Evolutionary conservation across 306 rosid genomes (phyloP).

Genomic region (Chamaecrista fasciculata): DNA sequence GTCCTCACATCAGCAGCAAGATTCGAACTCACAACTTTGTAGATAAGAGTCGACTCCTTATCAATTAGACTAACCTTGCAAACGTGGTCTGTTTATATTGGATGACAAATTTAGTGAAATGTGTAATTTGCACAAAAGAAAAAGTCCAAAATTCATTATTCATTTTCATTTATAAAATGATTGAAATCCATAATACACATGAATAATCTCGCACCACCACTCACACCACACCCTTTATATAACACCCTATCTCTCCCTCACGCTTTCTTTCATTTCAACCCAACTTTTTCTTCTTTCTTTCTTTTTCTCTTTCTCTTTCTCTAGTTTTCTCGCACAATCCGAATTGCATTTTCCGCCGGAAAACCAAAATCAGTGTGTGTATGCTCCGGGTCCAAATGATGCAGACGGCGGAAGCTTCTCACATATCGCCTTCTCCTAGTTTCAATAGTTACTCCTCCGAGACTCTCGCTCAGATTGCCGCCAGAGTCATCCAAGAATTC

Average conservation of each 20-base stretch:
- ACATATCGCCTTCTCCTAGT: constrained; percentile 60
- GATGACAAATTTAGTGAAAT: no score
- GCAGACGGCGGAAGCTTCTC: constrained; percentile 39
- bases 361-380: not conserved
- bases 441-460: constrained; percentile 67
- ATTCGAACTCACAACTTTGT: no score
- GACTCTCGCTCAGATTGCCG: constrained; percentile 63
- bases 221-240: not conserved
- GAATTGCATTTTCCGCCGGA: not conserved
- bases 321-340: not conserved
- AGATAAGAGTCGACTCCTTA: no score
- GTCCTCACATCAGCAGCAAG: no score
- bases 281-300: not conserved
- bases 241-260: not conserved
- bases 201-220: not conserved
- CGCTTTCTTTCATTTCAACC: not conserved
- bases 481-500: constrained; percentile 58
- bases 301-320: not conserved
- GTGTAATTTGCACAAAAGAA: no score
- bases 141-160: no score
- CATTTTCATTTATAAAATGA: not conserved
- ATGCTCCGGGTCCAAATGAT: constrained; percentile 17
- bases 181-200: not conserved
- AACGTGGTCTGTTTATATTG: no score
- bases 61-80: no score